A percentile compares a stretch with the other conserved stretches of the same genome.
phyloP scores from a whole-genome alignment of 2,329 filamentous ascomycete genomes.

The Arthrinium puccinioides region DNA sequence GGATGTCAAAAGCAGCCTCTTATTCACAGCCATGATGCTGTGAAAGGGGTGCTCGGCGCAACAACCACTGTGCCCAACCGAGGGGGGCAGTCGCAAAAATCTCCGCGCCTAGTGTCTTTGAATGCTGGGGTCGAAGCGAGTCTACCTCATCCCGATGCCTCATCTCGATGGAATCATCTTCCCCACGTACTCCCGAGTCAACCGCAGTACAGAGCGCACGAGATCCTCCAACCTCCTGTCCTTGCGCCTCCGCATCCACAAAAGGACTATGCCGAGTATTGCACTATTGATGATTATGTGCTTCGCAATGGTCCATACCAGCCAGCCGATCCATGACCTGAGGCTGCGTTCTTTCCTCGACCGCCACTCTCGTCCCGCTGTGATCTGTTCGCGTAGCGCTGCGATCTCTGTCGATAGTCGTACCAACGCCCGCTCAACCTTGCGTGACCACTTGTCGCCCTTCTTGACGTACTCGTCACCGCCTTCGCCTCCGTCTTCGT shows the following conservation, averaged over 20 bases:
- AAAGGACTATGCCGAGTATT: constrained; percentile 55
- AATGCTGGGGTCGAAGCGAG: no score
- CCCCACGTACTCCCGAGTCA: constrained; percentile 51
- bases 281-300: constrained; percentile 68
- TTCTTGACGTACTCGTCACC: constrained; percentile 31
- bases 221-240: constrained; percentile 67
- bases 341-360: constrained; percentile 57
- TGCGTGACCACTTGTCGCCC: constrained; percentile 63
- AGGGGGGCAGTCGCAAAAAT: no score
- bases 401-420: constrained; percentile 90
- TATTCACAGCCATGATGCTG: no score
- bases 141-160: no score
- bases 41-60: no score
- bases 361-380: constrained; percentile 65
- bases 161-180: constrained; percentile 52
- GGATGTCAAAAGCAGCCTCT: no score
- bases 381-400: constrained; percentile 84
- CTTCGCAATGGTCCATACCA: constrained; percentile 61
- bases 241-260: constrained; percentile 67
- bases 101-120: no score
- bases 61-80: no score
- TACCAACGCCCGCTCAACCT: constrained; percentile 78
- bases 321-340: constrained; percentile 63
- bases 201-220: constrained; percentile 55
- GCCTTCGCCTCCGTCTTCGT: constrained; percentile 29